phyloP scores from a whole-genome alignment of 2,329 filamentous ascomycete species.

The Dactylellina parvicollis region DNA sequence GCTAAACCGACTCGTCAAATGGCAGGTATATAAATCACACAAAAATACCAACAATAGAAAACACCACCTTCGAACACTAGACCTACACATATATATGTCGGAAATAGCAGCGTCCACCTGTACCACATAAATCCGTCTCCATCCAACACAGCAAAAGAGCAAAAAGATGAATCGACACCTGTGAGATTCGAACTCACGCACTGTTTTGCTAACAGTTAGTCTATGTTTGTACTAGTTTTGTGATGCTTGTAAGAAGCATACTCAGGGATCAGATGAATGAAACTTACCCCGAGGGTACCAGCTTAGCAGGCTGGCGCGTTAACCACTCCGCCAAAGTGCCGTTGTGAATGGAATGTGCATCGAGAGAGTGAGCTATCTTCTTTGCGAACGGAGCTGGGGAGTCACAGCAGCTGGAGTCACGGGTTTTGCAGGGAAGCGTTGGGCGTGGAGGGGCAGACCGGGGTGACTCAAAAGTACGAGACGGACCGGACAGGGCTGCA shows the following conservation, averaged over 20 bases:
- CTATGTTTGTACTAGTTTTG: not conserved
- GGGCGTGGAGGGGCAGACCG: too few relatives aligned
- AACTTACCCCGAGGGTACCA: slow-evolving; percentile 49
- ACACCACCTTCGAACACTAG: too few relatives aligned
- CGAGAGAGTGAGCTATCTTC: not conserved
- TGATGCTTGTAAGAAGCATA: not conserved
- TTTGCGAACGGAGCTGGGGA: not conserved
- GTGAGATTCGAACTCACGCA: slow-evolving; percentile 54
- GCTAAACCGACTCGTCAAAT: too few relatives aligned
- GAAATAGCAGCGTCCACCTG: too few relatives aligned
- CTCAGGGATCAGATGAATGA: not conserved
- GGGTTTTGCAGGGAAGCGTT: too few relatives aligned
- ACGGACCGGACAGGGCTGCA: too few relatives aligned
- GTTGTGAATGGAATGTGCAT: not conserved
- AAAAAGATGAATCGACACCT: slow-evolving; percentile 36
- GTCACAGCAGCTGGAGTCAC: not conserved
- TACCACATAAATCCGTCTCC: not conserved
- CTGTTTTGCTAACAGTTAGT: slow-evolving; percentile 25
- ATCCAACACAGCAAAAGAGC: slow-evolving; percentile 11
- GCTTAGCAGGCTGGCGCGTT: slow-evolving; percentile 55
- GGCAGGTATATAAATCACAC: too few relatives aligned
- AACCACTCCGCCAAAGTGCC: slow-evolving; percentile 55
- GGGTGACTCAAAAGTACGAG: too few relatives aligned
- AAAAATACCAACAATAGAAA: too few relatives aligned
- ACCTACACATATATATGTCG: too few relatives aligned